phyloP scores from a whole-genome alignment of 495 filamentous ascomycete species.

The Xylaria scruposa region DNA sequence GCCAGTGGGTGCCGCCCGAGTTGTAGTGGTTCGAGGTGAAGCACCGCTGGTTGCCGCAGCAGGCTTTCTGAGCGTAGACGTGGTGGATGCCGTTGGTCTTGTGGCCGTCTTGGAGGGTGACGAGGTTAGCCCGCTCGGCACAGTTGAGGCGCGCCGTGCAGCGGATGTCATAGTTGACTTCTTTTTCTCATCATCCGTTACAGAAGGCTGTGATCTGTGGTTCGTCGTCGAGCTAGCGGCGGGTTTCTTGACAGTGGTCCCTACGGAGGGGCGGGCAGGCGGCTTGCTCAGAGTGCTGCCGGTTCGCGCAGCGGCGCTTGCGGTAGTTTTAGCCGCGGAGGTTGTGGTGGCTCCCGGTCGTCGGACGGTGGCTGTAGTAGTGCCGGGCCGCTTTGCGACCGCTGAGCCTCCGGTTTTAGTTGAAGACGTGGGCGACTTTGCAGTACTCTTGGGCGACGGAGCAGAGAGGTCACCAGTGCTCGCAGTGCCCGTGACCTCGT shows the following conservation, averaged over 20 bases:
- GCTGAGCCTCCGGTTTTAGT: conserved; percentile 38
- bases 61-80: conserved; percentile 50
- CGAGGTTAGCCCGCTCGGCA: conserved; percentile 37
- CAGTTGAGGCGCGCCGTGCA: conserved; percentile 50
- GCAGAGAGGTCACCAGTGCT: conserved; percentile 33
- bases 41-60: conserved; percentile 42
- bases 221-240: conserved; percentile 39
- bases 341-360: conserved; percentile 42
- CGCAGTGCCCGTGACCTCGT: conserved; percentile 38
- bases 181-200: conserved; percentile 58
- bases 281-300: conserved; percentile 46
- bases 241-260: conserved; percentile 46
- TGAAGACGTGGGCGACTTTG: conserved; percentile 41
- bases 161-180: conserved; percentile 44
- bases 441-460: conserved; percentile 37
- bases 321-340: conserved; percentile 47
- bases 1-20: conserved; percentile 37
- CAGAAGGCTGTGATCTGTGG: conserved; percentile 52
- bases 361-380: conserved; percentile 35
- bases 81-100: conserved; percentile 44
- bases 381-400: conserved; percentile 40
- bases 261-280: conserved; percentile 45
- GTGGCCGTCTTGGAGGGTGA: conserved; percentile 50
- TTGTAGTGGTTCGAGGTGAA: conserved; percentile 38
- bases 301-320: conserved; percentile 47